Evolutionary conservation across 2,329 filamentous ascomycete species (phyloP), one percentile per base, ranked within the genome.

Genomic region (Hymenoscyphus infarciens): DNA sequence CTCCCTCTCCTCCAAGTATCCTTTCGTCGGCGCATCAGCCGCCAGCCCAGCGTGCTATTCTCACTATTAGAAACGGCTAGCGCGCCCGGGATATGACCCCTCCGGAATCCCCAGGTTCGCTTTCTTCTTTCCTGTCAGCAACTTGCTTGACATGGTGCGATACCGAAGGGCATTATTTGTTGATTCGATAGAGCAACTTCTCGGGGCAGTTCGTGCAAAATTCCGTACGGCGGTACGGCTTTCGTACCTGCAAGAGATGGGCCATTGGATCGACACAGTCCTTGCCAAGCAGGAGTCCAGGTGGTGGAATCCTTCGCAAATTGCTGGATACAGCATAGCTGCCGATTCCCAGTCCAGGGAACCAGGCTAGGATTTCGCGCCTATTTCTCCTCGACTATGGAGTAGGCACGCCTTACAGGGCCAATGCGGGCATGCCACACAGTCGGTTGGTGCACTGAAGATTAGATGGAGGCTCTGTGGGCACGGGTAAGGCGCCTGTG

Each of bases 391-490:
- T 49, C n/a, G n/a, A 27, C 42, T 49, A n/a, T n/a, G n/a, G n/a
- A n/a, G n/a, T n/a, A n/a, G 42, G 42, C 42, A 49, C 42, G 42
- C 42, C 42, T 25, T 49, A 49, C 42, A 49, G 42, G 42, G 42
- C 42, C 42, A 45, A 7, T 8, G 42, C n/a, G n/a, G 42, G 42
- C n/a, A 31, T 31, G 29, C 29, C 29, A 31, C 29, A 31, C 16
- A n/a, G 39, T 42, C 16, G 15, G 16, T 42, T 42, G 39, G 39
- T 42, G 39, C 39, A 49, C 19, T 22, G 42, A 49, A 49, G 42
- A 49, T 49, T 15, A 22, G 42, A 49, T 22, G 42, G 42, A 49
- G 42, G 42, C 42, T 49, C 42, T 49, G 42, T 49, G 42, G 16
- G 42, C 19, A 49, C 42, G 42, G 42, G 42, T 49, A 49, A 11